Evolutionary conservation across 345 rosid genomes (phyloP), one percentile per base, ranked within the genome.

Genomic region (Gossypium rotundifolium): DNA sequence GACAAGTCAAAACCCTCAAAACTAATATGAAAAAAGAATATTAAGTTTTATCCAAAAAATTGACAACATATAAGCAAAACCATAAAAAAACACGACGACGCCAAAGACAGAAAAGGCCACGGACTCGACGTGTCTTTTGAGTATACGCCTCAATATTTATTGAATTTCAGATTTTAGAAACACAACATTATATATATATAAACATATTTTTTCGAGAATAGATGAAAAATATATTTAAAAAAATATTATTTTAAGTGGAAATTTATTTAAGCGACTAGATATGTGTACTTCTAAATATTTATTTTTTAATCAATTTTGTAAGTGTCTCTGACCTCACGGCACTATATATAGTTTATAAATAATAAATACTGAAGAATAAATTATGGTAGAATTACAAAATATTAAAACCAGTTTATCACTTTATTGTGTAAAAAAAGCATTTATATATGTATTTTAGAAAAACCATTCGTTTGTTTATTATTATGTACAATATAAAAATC

Each of bases 1-100:
- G 33, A 58, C 16, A 58, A 11, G 33, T 57, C 61, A 57, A 57
- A 57, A 18, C 29, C 33, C 33, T 8, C 29, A 59, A 23, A 59
- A 11, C 17, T 59, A 23, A 59, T 3, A 4, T 11, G 16, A 57
- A 20, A 25, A 59, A 18, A 23, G 11, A 22, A 22, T 2, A 58
- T 23, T 23, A 58, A 58, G 23, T 18, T 57, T 9, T 57, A 57
- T 20, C 27, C 61, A 20, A 22, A 57, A 57, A 58, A 12, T 3
- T 59, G 64, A 23, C 64, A 12, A 11, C 64, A 25, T 11, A 9
- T 25, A 12, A 4, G 40, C 2, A 59, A 59, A 23, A 25, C 64
- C 38, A 59, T 58, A 25, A 6, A 13, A 23, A 74, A 67, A 68
- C 7, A 59, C 73, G 63, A 76, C 70, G 70, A 80, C 68, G 76